These are phyloP conservation scores for Phylloporus sp. DNA, from an alignment of 1,284 basidiomycete genomes.

Conservation along the genomic window DNA sequence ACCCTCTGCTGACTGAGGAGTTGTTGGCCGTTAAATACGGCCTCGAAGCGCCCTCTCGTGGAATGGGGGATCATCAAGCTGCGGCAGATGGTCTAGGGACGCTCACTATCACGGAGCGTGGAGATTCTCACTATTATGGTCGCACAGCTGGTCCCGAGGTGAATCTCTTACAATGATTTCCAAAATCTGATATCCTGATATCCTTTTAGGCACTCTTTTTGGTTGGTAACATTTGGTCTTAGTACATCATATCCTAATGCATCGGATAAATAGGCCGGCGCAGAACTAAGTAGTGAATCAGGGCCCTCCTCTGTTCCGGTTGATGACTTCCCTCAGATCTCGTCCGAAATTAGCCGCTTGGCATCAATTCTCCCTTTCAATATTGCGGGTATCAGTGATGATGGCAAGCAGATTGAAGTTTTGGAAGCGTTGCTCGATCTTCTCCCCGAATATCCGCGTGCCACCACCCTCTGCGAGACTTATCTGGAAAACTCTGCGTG, in stretches of 20 bases:
- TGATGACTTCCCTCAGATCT: slow-evolving; percentile 38
- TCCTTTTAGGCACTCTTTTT: slow-evolving; percentile 30
- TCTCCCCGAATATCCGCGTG: slow-evolving; percentile 58
- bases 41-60: slow-evolving; percentile 41
- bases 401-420: slow-evolving; percentile 36
- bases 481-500: slow-evolving; percentile 67
- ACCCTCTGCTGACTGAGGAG: slow-evolving; percentile 68
- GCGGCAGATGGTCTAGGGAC: slow-evolving; percentile 57
- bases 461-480: slow-evolving; percentile 68
- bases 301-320: slow-evolving; percentile 33
- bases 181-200: slow-evolving; percentile 11
- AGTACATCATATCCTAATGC: slow-evolving; percentile 8
- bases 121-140: slow-evolving; percentile 72
- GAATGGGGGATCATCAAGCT: slow-evolving; percentile 33
- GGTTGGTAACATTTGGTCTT: slow-evolving; percentile 29
- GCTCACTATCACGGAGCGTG: slow-evolving; percentile 61
- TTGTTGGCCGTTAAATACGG: slow-evolving; percentile 64
- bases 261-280: slow-evolving; percentile 47
- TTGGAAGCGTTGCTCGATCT: slow-evolving; percentile 49
- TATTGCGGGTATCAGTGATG: slow-evolving; percentile 37
- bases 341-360: slow-evolving; percentile 48
- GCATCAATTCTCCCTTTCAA: slow-evolving; percentile 52
- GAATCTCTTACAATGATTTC: background rate
- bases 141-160: slow-evolving; percentile 63
- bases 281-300: slow-evolving; percentile 44